These are phyloP conservation scores for Saccharomyces jurei DNA, from an alignment of 805 yeast species.

Conservation along the genomic window DNA sequence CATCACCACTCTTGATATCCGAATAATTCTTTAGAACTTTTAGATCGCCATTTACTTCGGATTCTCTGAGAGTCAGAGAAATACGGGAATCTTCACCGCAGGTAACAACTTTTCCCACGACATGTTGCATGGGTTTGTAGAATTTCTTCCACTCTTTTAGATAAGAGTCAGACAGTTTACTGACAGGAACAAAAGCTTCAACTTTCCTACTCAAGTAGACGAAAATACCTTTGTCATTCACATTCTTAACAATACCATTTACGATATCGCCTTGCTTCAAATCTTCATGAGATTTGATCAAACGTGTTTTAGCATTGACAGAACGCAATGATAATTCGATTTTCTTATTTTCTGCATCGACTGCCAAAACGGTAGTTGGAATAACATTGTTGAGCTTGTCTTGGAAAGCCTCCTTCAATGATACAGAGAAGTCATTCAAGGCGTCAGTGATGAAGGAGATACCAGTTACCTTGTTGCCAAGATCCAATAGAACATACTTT, in stretches of 20 bases:
- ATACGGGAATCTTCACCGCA: conserved; percentile 57
- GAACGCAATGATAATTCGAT: conserved; percentile 59
- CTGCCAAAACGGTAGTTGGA: conserved; percentile 43
- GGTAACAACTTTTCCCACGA: conserved; percentile 62
- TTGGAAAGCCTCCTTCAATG: conserved; percentile 41
- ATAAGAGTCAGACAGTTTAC: conserved; percentile 73
- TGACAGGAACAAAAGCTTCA: conserved; percentile 71
- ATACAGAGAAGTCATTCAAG: conserved; percentile 52
- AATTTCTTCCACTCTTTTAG: conserved; percentile 83
- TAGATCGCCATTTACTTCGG: conserved; percentile 67
- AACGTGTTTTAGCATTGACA: conserved; percentile 40
- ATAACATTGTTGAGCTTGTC: conserved; percentile 42
- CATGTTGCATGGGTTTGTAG: conserved; percentile 62
- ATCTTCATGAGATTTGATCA: conserved; percentile 42
- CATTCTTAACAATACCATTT: conserved; percentile 70
- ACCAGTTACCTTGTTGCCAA: conserved; percentile 50
- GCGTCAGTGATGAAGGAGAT: conserved; percentile 72
- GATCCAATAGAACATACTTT: conserved; percentile 55
- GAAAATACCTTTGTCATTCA: conserved; percentile 69
- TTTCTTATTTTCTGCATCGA: conserved; percentile 38
- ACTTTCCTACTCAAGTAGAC: conserved; percentile 64
- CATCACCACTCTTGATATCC: conserved; percentile 62
- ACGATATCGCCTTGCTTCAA: conserved; percentile 64
- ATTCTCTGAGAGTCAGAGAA: conserved; percentile 70
- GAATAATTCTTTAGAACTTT: conserved; percentile 51